Evolutionary conservation across 2,329 filamentous ascomycete genomes (phyloP).

Genomic region (Colletotrichum sojae): DNA sequence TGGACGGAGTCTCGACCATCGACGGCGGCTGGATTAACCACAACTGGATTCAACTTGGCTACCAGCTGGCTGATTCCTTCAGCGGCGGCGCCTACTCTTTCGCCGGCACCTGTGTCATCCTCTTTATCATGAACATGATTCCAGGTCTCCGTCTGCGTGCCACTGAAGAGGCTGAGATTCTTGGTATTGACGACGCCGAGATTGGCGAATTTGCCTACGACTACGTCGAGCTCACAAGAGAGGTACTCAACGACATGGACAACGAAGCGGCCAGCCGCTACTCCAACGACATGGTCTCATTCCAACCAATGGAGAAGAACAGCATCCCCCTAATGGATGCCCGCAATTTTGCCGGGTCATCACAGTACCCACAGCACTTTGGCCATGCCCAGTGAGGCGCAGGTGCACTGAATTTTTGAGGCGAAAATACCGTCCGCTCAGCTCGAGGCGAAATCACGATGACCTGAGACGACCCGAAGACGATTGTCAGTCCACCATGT

Average conservation of each 20-base stretch:
- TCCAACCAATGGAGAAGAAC: slow-evolving; percentile 63
- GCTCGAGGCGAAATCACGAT: background rate
- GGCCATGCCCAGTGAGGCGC: slow-evolving; percentile 37
- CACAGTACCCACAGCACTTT: slow-evolving; percentile 45
- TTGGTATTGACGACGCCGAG: slow-evolving; percentile 90
- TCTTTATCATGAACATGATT: slow-evolving; percentile 84
- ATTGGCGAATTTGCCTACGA: slow-evolving; percentile 97
- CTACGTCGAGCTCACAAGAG: slow-evolving; percentile 85
- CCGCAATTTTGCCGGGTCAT: slow-evolving; percentile 57
- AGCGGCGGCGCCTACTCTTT: slow-evolving; percentile 85
- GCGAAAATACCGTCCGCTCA: background rate
- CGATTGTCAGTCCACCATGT: background rate
- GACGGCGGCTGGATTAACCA: slow-evolving; percentile 86
- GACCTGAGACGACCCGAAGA: background rate
- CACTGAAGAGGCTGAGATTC: slow-evolving; percentile 82
- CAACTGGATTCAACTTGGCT: slow-evolving; percentile 86
- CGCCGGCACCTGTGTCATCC: slow-evolving; percentile 80
- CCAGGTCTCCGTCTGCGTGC: slow-evolving; percentile 83
- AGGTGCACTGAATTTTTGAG: background rate
- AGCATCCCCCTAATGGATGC: slow-evolving; percentile 63
- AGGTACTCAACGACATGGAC: slow-evolving; percentile 63
- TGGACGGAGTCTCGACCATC: slow-evolving; percentile 80
- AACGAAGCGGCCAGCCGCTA: slow-evolving; percentile 61
- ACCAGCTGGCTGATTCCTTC: slow-evolving; percentile 87
- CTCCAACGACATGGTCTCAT: slow-evolving; percentile 56